Conservation (phyloP, 2,329 filamentous ascomycete species). For the Monilinia laxa region DNA sequence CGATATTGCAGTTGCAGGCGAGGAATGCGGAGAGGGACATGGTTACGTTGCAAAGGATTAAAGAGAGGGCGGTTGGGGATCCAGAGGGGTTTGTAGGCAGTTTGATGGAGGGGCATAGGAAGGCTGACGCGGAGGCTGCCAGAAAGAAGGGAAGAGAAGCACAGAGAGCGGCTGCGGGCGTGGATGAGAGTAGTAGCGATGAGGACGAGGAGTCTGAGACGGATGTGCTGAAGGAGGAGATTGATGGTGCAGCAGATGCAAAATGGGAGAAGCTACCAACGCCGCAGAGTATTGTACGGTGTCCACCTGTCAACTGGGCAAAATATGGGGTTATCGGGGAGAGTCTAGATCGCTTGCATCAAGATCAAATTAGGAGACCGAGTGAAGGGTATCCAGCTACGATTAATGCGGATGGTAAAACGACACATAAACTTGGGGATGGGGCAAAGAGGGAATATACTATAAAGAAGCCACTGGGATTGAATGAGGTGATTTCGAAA, state of each 20-base stretch:
- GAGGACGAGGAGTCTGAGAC: conserved; percentile 28
- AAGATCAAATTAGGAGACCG: conserved; percentile 71
- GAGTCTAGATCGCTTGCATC: conserved; percentile 79
- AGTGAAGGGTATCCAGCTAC: conserved; percentile 53
- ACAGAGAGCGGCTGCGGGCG: conserved; percentile 26
- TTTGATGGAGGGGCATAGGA: conserved; percentile 61
- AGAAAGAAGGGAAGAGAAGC: conserved; percentile 34
- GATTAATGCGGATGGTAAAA: conserved; percentile 47
- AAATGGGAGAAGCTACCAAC: conserved; percentile 67
- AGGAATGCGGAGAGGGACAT: conserved; percentile 77
- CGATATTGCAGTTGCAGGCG: conserved; percentile 82
- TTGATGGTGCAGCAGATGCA: conserved; percentile 15
- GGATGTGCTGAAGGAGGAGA: conserved; percentile 11
- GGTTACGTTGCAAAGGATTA: conserved; percentile 64
- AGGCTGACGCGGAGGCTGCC: conserved; percentile 33
- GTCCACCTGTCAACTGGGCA: conserved; percentile 89
- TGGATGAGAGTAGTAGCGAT: conserved; percentile 21
- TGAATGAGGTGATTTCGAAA: conserved; percentile 2
- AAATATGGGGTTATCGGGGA: conserved; percentile 91
- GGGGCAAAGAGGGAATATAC: conserved; percentile 33
- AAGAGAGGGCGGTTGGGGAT: conserved; percentile 66
- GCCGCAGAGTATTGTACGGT: conserved; percentile 79
- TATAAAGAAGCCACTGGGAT: conserved; percentile 9
- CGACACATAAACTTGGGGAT: conserved; percentile 44
- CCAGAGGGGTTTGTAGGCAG: conserved; percentile 72